Base-by-base conservation (phyloP, 176 grass and related monocot genomes). In the Zoysia pacifica region DNA sequence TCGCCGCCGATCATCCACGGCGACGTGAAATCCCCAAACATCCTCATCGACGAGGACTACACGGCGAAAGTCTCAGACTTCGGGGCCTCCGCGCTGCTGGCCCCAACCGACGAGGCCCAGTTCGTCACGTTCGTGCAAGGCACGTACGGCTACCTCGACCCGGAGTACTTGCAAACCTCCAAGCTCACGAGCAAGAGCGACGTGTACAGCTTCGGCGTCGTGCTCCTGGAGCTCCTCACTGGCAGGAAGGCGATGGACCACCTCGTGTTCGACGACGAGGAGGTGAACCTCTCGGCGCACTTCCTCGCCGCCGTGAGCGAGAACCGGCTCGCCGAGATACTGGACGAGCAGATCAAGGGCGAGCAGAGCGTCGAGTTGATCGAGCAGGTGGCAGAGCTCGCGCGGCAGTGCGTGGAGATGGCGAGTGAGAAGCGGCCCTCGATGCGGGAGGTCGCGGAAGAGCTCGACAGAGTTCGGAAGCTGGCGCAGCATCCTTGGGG, bases 151-250 rank as follows among this genome's bases (percentile, higher is more conserved):
- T 93, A 93, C 75, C 83, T 90, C 4, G 91, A 93, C 40, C 91
- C 85, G 2, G 91, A 93, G 51, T 93, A 88, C 50, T 70, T 93
- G 74, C 75, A 81, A 18, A 78, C 85, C 2, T 77, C 81, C 63
- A 83, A 72, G 20, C 10, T 88, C 45, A 88, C 86, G 8, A 44
- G 69, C 5, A 98, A 98, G 72, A 98, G 95, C 76, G 95, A 98
- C 82, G 92, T 94, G 11, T 98, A 98, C 47, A 98, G 92, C 18
- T 98, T 94, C 52, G 92, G 92, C 9, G 95, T 98, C 6, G 81
- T 98, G 35, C 91, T 98, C 43, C 83, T 98, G 0, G 92, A 94
- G 85, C 94, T 97, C 60, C 70, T 97, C 51, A 94, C 94, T 28
- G 28, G 28, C 28, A 28, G 28, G 78, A 82, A 35, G 84, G 82